These are phyloP conservation scores for Dichotomocladium elegans DNA, from an alignment of 371 early-diverging fungal genomes.

Conservation along the genomic window DNA sequence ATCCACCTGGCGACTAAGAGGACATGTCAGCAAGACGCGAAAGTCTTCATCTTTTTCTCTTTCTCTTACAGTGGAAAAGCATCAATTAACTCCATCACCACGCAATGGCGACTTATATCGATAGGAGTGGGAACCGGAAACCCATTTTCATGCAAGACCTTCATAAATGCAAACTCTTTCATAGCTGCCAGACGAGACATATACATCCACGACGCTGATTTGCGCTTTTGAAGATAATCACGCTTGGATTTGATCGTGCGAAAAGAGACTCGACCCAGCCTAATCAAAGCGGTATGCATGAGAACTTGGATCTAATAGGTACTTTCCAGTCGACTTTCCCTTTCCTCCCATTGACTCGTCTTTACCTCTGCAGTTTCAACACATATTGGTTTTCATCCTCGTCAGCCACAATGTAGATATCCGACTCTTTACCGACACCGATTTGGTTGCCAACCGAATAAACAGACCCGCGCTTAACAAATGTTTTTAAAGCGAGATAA, in stretches of 20 bases:
- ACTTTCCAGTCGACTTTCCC: neutral
- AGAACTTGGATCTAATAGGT: too few species aligned
- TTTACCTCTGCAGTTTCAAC: slow-evolving; percentile 85
- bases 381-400: slow-evolving; percentile 85
- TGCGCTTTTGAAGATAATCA: slow-evolving; percentile 91
- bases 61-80: slow-evolving; percentile 81
- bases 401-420: slow-evolving; percentile 94
- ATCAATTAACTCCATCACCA: slow-evolving; percentile 97
- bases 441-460: slow-evolving; percentile 98
- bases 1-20: slow-evolving; percentile 73
- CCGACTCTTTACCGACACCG: slow-evolving; percentile 99
- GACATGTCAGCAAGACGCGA: neutral
- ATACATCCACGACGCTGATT: slow-evolving; percentile 97
- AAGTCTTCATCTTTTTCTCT: too few species aligned
- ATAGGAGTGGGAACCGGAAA: slow-evolving; percentile 96
- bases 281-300: too few species aligned
- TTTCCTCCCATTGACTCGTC: neutral
- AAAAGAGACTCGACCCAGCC: slow-evolving; percentile 97
- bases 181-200: slow-evolving; percentile 94
- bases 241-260: slow-evolving; percentile 97
- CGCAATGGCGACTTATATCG: slow-evolving; percentile 94
- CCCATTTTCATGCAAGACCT: slow-evolving; percentile 84
- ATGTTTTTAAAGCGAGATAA: slow-evolving; percentile 95
- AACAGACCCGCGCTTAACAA: slow-evolving; percentile 86
- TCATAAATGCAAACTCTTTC: slow-evolving; percentile 98